These are phyloP conservation scores for Aspergillus udagawae DNA, from an alignment of 2,329 filamentous ascomycete genomes.

Conservation along the genomic window DNA sequence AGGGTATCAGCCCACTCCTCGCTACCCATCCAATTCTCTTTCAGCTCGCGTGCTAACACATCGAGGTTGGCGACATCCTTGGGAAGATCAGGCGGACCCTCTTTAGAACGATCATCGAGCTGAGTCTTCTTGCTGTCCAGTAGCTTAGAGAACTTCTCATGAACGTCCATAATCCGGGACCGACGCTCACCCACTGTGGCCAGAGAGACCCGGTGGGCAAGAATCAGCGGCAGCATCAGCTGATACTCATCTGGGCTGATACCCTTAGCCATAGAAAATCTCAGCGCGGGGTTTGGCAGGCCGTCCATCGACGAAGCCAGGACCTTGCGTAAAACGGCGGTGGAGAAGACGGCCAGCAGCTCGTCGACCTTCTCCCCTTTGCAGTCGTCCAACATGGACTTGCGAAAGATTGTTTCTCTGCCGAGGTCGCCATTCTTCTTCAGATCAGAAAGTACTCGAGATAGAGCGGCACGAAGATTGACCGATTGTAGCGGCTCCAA, in stretches of 20 bases:
- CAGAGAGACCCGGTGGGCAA: conserved; percentile 70
- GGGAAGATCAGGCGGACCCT: conserved; percentile 14
- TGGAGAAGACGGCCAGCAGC: conserved; percentile 77
- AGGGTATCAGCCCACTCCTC: conserved; percentile 70
- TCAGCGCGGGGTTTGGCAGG: conserved; percentile 49
- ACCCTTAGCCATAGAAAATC: conserved; percentile 51
- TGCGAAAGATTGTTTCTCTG: conserved; percentile 74
- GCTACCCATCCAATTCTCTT: conserved; percentile 73
- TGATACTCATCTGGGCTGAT: conserved; percentile 32
- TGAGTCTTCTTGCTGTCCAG: conserved; percentile 61
- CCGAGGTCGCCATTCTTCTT: conserved; percentile 85
- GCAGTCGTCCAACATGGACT: conserved; percentile 96
- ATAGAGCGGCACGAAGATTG: conserved; percentile 80
- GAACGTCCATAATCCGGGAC: conserved; percentile 55
- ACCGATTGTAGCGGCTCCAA: conserved; percentile 85
- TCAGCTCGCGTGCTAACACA: conserved; percentile 46
- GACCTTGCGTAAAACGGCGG: conserved; percentile 70
- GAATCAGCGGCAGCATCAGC: conserved; percentile 59
- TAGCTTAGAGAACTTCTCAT: conserved; percentile 60
- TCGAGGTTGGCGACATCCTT: conserved; percentile 42
- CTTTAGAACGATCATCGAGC: conserved; percentile 39
- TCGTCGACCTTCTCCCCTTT: conserved; percentile 88
- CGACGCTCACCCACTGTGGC: conserved; percentile 57
- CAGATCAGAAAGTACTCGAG: conserved; percentile 73
- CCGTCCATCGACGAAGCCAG: conserved; percentile 42